These are phyloP conservation scores for Neurospora crassa DNA, from an alignment of 2,329 filamentous ascomycete genomes.

Conservation along the genomic window DNA sequence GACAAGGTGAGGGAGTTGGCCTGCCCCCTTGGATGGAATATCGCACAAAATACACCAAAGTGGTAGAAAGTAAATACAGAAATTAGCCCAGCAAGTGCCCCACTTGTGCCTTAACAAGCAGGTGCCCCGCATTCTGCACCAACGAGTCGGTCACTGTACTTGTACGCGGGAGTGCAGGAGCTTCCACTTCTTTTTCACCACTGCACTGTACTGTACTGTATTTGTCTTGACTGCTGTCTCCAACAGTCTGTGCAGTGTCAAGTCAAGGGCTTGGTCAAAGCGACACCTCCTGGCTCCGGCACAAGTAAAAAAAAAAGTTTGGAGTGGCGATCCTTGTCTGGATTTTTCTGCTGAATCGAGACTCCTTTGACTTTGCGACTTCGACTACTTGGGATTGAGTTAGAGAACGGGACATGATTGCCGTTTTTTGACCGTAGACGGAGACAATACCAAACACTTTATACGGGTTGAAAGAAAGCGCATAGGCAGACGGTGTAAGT, in stretches of 20 bases:
- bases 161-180: too few relatives aligned
- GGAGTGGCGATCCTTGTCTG: neutral
- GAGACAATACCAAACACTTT: neutral
- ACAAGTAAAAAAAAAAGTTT: neutral
- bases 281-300: neutral
- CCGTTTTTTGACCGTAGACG: neutral
- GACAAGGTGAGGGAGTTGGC: neutral
- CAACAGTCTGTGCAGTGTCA: too few relatives aligned
- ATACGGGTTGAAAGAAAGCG: neutral
- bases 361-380: neutral
- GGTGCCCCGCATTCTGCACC: neutral
- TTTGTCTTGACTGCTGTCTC: too few relatives aligned
- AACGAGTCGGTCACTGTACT: neutral
- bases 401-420: neutral
- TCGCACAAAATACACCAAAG: neutral
- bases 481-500: neutral
- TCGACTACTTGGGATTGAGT: neutral
- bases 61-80: neutral
- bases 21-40: neutral
- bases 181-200: too few relatives aligned
- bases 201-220: too few relatives aligned
- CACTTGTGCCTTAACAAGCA: neutral
- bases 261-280: neutral
- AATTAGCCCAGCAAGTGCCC: neutral
- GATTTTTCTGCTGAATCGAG: neutral